Base-by-base conservation (phyloP, 176 grass and related monocot genomes). In the Avena eriantha region DNA sequence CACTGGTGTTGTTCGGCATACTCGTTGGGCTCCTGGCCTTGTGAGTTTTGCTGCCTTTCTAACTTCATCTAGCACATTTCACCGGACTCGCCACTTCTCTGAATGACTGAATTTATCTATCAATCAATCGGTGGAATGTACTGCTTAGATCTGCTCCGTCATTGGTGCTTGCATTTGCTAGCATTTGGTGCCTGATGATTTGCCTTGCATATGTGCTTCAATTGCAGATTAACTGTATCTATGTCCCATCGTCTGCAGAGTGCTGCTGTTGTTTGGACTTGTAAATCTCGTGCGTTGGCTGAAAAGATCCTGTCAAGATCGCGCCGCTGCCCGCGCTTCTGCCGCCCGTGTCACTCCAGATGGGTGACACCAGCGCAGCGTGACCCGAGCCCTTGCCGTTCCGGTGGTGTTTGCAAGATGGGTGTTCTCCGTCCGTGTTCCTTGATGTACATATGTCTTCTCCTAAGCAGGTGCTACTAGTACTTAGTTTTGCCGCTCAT, bases 301-400 rank as follows among this genome's bases (percentile, higher is more conserved):
- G 22, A 7, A 0, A 49, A 74, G 71, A 9, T 74, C 2, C 2
- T 49, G 71, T 17, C 22, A 26, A 15, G n/a, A 2, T 48, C 1
- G 43, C n/a, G 70, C 41, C 24, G 3, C 70, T 23, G 5, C 69
- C 69, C 14, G 23, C 21, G 21, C 0, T 73, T 15, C 70, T 15
- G 43, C 45, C n/a, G n/a, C 71, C 71, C 71, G 71, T 74, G 71
- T 74, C 22, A 9, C 12, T 74, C n/a, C 71, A 74, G 7, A 74
- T 24, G 71, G 0, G 71, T 47, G 23, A 14, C 60, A 29, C 23
- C 1, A 31, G 11, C 22, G 22, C 22, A 31, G 11, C 22, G 22
- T 10, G 59, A 29, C 60, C 60, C 5, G 58, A 24, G 11, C 58
- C 58, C n/a, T 61, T 12, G 59, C 23, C 59, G 10, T 63, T 29